Percentiles rank a stretch among this genome's conserved stretches.
Evolutionary conservation across 352 stramenopile genomes (phyloP).

Genomic region (Peronosclerospora sorghi): DNA sequence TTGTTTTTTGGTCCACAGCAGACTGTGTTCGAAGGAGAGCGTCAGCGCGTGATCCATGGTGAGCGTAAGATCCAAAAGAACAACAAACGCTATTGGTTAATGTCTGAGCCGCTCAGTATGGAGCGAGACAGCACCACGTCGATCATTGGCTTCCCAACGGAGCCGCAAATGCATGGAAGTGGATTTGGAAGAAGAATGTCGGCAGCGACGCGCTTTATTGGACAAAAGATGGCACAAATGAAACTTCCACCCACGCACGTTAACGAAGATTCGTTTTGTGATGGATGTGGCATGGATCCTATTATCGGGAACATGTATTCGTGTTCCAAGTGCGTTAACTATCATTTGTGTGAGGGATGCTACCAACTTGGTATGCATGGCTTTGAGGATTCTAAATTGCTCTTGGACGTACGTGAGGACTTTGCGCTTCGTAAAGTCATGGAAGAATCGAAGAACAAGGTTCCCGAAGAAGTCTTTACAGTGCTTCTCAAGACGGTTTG

Average conservation of each 20-base stretch:
- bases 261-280: conserved; percentile 85
- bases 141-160: conserved; percentile 46
- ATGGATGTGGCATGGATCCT: conserved; percentile 83
- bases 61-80: conserved; percentile 84
- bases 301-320: conserved; percentile 85
- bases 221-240: conserved; percentile 71
- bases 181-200: conserved; percentile 54
- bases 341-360: conserved; percentile 69
- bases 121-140: conserved; percentile 72
- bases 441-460: conserved; percentile 58
- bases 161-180: conserved; percentile 18
- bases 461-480: conserved; percentile 75
- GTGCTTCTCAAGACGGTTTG: conserved; percentile 79
- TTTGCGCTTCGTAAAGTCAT: conserved; percentile 73
- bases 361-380: conserved; percentile 80
- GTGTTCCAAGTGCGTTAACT: conserved; percentile 81
- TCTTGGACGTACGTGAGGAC: conserved; percentile 69
- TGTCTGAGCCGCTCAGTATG: conserved; percentile 76
- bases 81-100: conserved; percentile 68
- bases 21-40: conserved; percentile 62
- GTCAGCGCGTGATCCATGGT: conserved; percentile 74
- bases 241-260: conserved; percentile 64
- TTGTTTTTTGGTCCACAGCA: conserved; percentile 75
- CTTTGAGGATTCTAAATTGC: conserved; percentile 68
- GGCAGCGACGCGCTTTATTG: conserved; percentile 59